Evolutionary conservation across 108 stramenopile species (phyloP).

Genomic region (Tribonema minus): DNA sequence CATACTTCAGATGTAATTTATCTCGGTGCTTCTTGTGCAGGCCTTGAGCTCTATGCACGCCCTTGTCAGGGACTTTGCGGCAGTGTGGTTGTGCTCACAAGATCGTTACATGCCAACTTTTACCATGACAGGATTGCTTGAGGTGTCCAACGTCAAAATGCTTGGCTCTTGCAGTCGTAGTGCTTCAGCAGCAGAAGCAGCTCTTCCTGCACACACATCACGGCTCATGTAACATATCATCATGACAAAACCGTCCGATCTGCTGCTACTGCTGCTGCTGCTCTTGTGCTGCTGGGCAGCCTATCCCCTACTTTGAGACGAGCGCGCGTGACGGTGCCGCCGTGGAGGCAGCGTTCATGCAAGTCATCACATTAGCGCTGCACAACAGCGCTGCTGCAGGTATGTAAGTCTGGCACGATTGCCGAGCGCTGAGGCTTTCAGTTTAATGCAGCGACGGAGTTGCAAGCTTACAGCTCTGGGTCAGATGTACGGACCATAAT

Average conservation of each 20-base stretch:
- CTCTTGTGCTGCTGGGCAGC: conserved; percentile 21
- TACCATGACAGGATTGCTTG: background rate
- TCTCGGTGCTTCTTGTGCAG: no score
- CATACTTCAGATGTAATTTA: no score
- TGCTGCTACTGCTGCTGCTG: background rate
- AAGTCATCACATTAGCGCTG: conserved; percentile 56
- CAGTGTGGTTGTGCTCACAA: no score
- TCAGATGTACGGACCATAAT: no score
- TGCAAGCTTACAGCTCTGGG: no score
- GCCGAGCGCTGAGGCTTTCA: no score
- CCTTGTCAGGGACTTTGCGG: no score
- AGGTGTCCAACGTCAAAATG: background rate
- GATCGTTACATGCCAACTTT: background rate
- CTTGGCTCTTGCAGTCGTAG: background rate
- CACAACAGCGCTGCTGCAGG: conserved; percentile 42
- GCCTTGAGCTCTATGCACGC: no score
- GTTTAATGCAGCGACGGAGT: no score
- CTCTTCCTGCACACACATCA: background rate
- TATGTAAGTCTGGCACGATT: no score
- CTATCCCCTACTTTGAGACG: conserved; percentile 87
- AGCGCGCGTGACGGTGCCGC: conserved; percentile 87
- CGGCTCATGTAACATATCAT: background rate
- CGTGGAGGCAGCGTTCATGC: conserved; percentile 85
- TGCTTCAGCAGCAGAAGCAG: background rate
- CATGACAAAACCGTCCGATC: background rate